phyloP scores from a whole-genome alignment of 441 rosid species.

The Breynia disticha region DNA sequence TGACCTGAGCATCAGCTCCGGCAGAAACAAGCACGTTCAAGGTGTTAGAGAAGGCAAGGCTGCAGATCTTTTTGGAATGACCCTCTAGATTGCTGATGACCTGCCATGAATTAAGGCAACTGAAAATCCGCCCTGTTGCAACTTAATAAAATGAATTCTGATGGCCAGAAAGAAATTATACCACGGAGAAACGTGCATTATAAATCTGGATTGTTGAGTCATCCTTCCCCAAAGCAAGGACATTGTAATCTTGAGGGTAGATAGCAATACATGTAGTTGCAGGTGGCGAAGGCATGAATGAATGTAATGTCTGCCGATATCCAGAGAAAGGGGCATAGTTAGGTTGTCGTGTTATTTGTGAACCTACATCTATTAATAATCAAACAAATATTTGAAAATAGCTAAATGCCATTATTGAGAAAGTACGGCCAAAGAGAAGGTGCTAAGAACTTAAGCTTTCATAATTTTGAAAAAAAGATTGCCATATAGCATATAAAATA shows the following conservation, averaged over 20 bases:
- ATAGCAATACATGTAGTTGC: constrained; percentile 50
- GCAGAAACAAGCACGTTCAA: constrained; percentile 41
- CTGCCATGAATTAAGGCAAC: constrained; percentile 16
- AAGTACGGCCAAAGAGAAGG: too few relatives aligned
- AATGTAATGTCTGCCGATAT: constrained; percentile 31
- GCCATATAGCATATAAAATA: background rate
- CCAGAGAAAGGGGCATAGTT: constrained; percentile 4
- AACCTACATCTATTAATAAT: background rate
- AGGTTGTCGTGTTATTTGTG: background rate
- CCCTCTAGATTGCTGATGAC: constrained; percentile 38
- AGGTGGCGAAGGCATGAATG: constrained; percentile 50
- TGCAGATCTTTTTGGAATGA: constrained; percentile 38
- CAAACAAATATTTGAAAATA: too few relatives aligned
- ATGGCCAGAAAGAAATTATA: constrained; percentile 13
- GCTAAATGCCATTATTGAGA: too few relatives aligned
- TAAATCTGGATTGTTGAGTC: constrained; percentile 44
- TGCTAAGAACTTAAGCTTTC: too few relatives aligned
- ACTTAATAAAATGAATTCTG: background rate
- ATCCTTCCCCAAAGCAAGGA: constrained; percentile 53
- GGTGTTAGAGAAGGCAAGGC: constrained; percentile 42
- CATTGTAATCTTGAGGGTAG: constrained; percentile 57
- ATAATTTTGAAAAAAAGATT: too few relatives aligned
- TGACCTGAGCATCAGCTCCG: constrained; percentile 55
- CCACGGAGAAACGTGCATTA: constrained; percentile 40
- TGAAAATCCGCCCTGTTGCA: background rate